phyloP scores from a whole-genome alignment of 2,329 filamentous ascomycete species.

The Aspergillus sp. region DNA sequence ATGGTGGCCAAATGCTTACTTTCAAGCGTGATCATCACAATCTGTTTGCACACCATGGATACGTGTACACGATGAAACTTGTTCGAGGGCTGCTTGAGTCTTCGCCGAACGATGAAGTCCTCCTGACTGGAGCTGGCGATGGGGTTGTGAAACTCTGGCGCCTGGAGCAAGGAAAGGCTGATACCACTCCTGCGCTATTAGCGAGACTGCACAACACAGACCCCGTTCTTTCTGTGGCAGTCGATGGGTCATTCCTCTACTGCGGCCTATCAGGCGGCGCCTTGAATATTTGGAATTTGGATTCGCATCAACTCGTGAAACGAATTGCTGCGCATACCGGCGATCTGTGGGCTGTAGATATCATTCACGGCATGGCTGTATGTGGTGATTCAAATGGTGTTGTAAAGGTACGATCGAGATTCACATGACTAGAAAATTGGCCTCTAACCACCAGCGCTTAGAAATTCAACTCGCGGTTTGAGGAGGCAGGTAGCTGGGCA shows the following conservation, averaged over 20 bases:
- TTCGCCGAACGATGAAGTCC: conserved; percentile 66
- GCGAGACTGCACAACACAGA: conserved; percentile 65
- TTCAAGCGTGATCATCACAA: conserved; percentile 77
- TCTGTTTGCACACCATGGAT: conserved; percentile 92
- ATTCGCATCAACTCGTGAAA: conserved; percentile 85
- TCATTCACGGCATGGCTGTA: conserved; percentile 82
- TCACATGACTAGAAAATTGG: not conserved
- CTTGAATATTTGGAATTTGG: conserved; percentile 94
- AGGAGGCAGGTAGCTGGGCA: conserved; percentile 73
- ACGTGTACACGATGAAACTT: conserved; percentile 94
- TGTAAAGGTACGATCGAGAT: conserved; percentile 63
- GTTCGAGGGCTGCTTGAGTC: conserved; percentile 71
- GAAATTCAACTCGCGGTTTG: conserved; percentile 79
- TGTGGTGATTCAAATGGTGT: conserved; percentile 88
- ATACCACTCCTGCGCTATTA: conserved; percentile 67
- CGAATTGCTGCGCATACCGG: conserved; percentile 78
- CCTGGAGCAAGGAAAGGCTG: conserved; percentile 56
- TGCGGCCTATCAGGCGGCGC: conserved; percentile 84
- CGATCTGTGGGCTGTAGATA: conserved; percentile 82
- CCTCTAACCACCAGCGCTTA: conserved; percentile 27
- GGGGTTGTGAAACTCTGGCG: conserved; percentile 95
- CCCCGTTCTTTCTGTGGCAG: conserved; percentile 71
- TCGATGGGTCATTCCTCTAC: conserved; percentile 91
- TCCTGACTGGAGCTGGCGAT: conserved; percentile 90
- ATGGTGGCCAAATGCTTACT: conserved; percentile 69